A percentile compares a stretch with the other conserved stretches of the same genome.
Conservation (phyloP, 164 flowering plant species). For the Akebia trifoliata region DNA sequence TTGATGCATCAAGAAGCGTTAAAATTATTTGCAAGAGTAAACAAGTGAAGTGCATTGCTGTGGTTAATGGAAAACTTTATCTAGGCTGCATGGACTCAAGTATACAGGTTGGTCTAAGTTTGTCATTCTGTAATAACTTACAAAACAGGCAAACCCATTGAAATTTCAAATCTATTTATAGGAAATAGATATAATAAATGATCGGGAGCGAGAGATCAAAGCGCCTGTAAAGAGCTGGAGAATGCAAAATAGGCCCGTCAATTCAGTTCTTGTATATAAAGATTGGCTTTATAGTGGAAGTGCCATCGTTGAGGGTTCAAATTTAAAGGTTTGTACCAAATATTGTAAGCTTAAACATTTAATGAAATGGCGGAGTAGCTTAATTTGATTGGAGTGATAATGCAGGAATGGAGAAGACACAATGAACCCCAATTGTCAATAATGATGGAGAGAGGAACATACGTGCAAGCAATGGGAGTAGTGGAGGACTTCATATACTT, state of each 20-base stretch:
- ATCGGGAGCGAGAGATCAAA: constrained; percentile 53
- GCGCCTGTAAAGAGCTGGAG: constrained; percentile 57
- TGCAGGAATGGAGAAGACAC: constrained; percentile 60
- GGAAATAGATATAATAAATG: constrained; percentile 45
- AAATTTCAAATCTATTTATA: constrained; percentile 20
- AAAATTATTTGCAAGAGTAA: constrained; percentile 47
- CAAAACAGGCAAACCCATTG: constrained; percentile 6
- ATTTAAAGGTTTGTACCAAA: constrained; percentile 39
- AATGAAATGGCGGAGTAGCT: neutral
- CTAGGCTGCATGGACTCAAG: constrained; percentile 71
- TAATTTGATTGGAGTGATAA: constrained; percentile 6
- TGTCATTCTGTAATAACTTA: neutral
- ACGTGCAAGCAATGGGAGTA: constrained; percentile 47
- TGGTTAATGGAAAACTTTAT: constrained; percentile 48
- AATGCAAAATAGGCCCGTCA: constrained; percentile 45
- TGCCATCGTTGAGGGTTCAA: constrained; percentile 43
- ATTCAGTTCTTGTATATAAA: constrained; percentile 41
- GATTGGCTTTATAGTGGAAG: constrained; percentile 66
- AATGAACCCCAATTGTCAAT: constrained; percentile 38
- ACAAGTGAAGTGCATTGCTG: constrained; percentile 43
- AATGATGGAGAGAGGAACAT: constrained; percentile 34
- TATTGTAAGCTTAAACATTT: neutral
- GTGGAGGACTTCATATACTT: constrained; percentile 83
- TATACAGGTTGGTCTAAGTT: constrained; percentile 71
- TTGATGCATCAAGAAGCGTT: constrained; percentile 46